Evolutionary conservation across 345 rosid genomes (phyloP).

Genomic region (Brassica carinata): DNA sequence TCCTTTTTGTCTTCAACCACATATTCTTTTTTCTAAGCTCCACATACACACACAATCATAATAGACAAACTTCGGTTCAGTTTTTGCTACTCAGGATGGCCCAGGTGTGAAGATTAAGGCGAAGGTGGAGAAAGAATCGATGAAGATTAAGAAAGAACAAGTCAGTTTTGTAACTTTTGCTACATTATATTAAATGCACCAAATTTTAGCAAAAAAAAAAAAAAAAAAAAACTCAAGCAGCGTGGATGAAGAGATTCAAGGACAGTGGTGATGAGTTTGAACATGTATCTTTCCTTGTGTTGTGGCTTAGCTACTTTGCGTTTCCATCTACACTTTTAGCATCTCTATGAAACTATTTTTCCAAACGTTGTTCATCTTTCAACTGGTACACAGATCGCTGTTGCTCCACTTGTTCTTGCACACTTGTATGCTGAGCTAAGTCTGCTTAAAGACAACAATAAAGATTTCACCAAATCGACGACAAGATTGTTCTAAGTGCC

Average conservation of each 20-base stretch:
- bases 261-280: constrained; percentile 37
- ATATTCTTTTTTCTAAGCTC: no score
- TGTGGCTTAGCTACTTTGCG: constrained; percentile 45
- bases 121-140: no score
- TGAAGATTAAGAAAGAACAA: background rate
- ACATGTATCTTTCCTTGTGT: constrained; percentile 48
- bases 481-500: constrained; percentile 7
- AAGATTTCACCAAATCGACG: background rate
- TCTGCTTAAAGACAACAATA: constrained; percentile 29
- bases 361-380: constrained; percentile 44
- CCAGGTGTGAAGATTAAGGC: no score
- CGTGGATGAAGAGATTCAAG: constrained; percentile 46
- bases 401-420: constrained; percentile 52
- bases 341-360: background rate
- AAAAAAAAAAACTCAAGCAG: no score
- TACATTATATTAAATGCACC: no score
- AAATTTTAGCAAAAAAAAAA: no score
- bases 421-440: constrained; percentile 45
- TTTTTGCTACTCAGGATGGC: no score
- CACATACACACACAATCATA: no score
- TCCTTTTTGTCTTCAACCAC: no score
- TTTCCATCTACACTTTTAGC: background rate
- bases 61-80: no score
- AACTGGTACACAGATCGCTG: constrained; percentile 39
- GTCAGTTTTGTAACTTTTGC: no score